Evolutionary conservation across 1,139 yeast species (phyloP).

Genomic region (Blastobotrys aristatus): DNA sequence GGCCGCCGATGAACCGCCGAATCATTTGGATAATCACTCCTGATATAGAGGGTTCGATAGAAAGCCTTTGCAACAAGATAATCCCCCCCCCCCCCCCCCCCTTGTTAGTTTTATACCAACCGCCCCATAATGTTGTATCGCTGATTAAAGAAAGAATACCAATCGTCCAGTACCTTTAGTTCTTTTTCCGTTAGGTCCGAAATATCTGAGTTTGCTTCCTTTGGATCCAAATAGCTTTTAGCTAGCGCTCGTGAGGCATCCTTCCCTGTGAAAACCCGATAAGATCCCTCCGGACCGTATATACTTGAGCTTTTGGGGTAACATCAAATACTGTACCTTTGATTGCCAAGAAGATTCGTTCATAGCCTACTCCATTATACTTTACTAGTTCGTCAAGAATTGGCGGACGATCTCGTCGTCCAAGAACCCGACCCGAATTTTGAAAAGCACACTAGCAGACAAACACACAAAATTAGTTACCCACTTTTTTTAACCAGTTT

Average conservation of each 20-base stretch:
- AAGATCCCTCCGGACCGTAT: conserved; percentile 76
- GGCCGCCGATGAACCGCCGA: too few species aligned
- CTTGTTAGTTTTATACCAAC: too few species aligned
- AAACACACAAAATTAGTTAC: too few species aligned
- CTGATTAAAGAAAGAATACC: conserved; percentile 79
- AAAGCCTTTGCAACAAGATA: too few species aligned
- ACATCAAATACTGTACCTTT: conserved; percentile 78
- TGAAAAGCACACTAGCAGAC: too few species aligned
- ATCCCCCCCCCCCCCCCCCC: too few species aligned
- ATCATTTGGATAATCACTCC: too few species aligned
- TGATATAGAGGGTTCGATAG: too few species aligned
- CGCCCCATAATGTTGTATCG: conserved; percentile 51
- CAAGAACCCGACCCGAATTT: too few species aligned
- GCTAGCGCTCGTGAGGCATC: conserved; percentile 73
- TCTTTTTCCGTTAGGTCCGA: conserved; percentile 58
- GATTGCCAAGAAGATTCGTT: conserved; percentile 62
- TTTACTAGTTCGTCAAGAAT: too few species aligned
- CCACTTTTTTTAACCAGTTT: too few species aligned
- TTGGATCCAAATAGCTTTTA: conserved; percentile 46
- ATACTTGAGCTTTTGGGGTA: conserved; percentile 51
- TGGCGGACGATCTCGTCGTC: too few species aligned
- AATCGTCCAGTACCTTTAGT: conserved; percentile 63
- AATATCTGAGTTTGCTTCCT: conserved; percentile 65
- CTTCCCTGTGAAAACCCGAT: conserved; percentile 67
- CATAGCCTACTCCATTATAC: conserved; percentile 36